These are phyloP conservation scores for Eucalyptus pauciflora DNA, from an alignment of 345 rosid genomes.

Conservation along the genomic window DNA sequence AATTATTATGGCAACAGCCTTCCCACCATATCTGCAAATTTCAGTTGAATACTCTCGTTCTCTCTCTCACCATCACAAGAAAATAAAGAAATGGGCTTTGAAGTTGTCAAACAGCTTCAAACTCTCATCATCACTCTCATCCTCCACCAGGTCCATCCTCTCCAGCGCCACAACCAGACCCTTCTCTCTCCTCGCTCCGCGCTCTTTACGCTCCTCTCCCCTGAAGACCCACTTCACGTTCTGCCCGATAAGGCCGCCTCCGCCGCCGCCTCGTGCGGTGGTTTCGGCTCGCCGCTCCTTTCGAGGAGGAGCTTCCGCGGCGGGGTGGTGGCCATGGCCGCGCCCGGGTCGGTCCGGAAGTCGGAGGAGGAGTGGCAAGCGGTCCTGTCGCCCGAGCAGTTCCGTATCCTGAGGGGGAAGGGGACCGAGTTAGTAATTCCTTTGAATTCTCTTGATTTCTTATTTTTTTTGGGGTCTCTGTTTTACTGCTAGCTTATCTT, in stretches of 20 bases:
- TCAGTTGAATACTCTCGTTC: not conserved
- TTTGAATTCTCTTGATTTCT: not conserved
- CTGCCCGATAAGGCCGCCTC: not conserved
- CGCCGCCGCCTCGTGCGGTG: not conserved
- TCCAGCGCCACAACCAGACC: not conserved
- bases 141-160: slow-evolving; percentile 11
- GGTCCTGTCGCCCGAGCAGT: slow-evolving; percentile 74
- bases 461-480: too few species aligned
- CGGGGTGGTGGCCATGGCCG: slow-evolving; percentile 44
- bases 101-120: slow-evolving; percentile 4
- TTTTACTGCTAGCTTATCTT: not conserved
- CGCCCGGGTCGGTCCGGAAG: slow-evolving; percentile 49
- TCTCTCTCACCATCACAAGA: too few species aligned
- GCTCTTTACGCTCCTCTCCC: too few species aligned
- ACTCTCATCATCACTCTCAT: slow-evolving; percentile 4
- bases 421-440: slow-evolving; percentile 61
- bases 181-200: not conserved
- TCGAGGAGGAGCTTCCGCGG: slow-evolving; percentile 30
- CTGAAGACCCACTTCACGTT: too few species aligned
- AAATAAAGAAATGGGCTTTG: slow-evolving; percentile 19
- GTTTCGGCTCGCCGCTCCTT: not conserved
- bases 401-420: slow-evolving; percentile 67
- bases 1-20: not conserved
- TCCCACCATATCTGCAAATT: not conserved
- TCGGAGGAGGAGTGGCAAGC: slow-evolving; percentile 97